Conservation (phyloP, 805 yeast genomes). For the Torulaspora maleeae region DNA sequence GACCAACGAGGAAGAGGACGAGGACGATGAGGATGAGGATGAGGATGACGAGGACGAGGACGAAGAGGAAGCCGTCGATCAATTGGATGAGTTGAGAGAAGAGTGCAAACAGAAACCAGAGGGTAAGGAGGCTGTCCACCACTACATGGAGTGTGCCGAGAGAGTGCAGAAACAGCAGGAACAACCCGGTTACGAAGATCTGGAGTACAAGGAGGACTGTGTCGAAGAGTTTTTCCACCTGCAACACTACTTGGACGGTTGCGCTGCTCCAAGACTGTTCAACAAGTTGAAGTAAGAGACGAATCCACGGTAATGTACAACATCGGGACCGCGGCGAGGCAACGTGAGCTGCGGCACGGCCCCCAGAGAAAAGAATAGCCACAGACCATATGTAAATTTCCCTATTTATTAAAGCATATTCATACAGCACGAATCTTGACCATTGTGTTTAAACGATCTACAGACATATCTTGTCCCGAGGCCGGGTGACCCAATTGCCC, state of each 20-base stretch:
- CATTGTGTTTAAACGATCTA: no score
- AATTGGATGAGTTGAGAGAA: constrained; percentile 55
- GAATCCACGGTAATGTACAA: constrained; percentile 1
- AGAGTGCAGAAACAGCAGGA: constrained; percentile 87
- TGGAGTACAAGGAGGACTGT: constrained; percentile 90
- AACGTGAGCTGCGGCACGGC: background rate
- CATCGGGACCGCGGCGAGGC: background rate
- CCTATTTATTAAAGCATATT: constrained; percentile 9
- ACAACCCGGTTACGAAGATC: constrained; percentile 76
- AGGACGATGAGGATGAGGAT: constrained; percentile 41
- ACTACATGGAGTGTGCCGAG: constrained; percentile 90
- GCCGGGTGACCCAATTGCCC: no score
- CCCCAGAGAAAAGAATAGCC: background rate
- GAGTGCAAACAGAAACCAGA: constrained; percentile 65
- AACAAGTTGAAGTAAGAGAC: constrained; percentile 65
- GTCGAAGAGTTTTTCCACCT: constrained; percentile 97
- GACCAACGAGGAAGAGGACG: constrained; percentile 36
- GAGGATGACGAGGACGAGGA: constrained; percentile 68
- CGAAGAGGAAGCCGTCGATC: constrained; percentile 66
- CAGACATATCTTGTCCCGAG: no score
- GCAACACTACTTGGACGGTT: constrained; percentile 87
- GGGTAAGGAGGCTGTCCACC: constrained; percentile 75
- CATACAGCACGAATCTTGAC: constrained; percentile 1
- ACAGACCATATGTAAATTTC: constrained; percentile 3
- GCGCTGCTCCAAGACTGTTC: constrained; percentile 88